Base-by-base conservation (phyloP, 73 alveolate genomes). In the Diophrys sp. region DNA sequence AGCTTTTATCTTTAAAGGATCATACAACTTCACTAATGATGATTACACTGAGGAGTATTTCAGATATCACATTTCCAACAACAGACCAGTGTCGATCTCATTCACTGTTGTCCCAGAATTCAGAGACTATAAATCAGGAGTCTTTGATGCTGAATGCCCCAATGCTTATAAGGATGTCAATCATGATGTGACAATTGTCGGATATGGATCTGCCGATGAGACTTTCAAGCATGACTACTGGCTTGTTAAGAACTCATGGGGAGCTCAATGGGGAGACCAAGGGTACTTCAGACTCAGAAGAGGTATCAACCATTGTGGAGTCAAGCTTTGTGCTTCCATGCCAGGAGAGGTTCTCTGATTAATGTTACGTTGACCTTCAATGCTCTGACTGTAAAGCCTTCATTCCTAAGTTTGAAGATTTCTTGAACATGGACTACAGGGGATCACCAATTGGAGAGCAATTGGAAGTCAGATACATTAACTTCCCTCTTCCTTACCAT, bases 141-240 rank as follows among this genome's bases (percentile, higher is more conserved):
- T 79, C 72, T 88, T 77, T 56, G 62, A 67, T 32, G 57, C 82
- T 67, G 67, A 29, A 56, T 90, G 94, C 83, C 62, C 68, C 54
- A 83, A 80, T 57, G 81, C 67, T 24, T 85, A 93, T 18, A 31
- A 23, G 56, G 93, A 89, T 67, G 89, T 92, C 26, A 93, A 95
- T 81, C 99, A 95, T 76, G 97, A 97, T 67, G 98, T 92, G 76
- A 82, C 93, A 25, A 95, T 95, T 33, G 98, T 95, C 23, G 99
- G 98, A 31, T 91, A 77, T 74, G 98, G 98, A 53, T 70, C 78
- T 33, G 90, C 55, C 67, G 94, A 86, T 34, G 75, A 44, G 14
- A 69, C 77, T 31, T 73, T 29, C 8, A 86, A 82, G 69, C 68
- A 26, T 8, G 77, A 78, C 62, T 80, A 74, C 71, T 80, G 89